Evolutionary conservation across 257 asterid genomes (phyloP).

Genomic region (Linderniella brevidens): DNA sequence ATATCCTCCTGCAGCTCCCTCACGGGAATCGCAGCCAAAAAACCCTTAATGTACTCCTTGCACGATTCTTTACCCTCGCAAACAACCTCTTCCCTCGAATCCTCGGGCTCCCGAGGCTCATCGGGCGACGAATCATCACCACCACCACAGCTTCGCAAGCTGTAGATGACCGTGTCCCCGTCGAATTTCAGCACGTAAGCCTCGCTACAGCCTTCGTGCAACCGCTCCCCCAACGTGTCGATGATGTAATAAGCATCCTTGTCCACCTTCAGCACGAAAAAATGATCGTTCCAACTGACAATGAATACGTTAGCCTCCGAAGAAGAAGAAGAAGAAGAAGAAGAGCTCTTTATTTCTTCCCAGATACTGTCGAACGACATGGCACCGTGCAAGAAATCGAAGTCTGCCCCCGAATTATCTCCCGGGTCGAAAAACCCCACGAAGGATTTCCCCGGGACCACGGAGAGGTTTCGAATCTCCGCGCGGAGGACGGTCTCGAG

Average conservation of each 20-base stretch:
- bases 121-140: slow-evolving; percentile 16
- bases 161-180: slow-evolving; percentile 33
- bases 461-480: slow-evolving; percentile 42
- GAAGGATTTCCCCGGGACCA: slow-evolving; percentile 58
- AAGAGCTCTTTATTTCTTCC: slow-evolving; percentile 56
- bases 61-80: slow-evolving; percentile 72
- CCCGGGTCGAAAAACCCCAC: slow-evolving; percentile 82
- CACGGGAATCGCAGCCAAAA: slow-evolving; percentile 89
- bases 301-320: slow-evolving; percentile 45
- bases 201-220: slow-evolving; percentile 81
- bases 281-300: slow-evolving; percentile 95
- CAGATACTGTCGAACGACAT: slow-evolving; percentile 88
- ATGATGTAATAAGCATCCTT: slow-evolving; percentile 63
- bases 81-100: slow-evolving; percentile 28
- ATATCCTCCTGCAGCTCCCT: slow-evolving; percentile 77
- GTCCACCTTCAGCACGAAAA: slow-evolving; percentile 75
- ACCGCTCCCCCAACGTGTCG: slow-evolving; percentile 84
- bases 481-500: slow-evolving; percentile 82
- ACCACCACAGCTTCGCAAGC: slow-evolving; percentile 20
- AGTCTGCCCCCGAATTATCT: slow-evolving; percentile 46
- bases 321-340: no score
- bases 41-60: slow-evolving; percentile 76
- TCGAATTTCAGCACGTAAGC: slow-evolving; percentile 86
- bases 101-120: slow-evolving; percentile 27
- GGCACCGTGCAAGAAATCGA: slow-evolving; percentile 78